These are phyloP conservation scores for Gypsophila paniculata DNA, from an alignment of 179 eudicot species.

Conservation along the genomic window DNA sequence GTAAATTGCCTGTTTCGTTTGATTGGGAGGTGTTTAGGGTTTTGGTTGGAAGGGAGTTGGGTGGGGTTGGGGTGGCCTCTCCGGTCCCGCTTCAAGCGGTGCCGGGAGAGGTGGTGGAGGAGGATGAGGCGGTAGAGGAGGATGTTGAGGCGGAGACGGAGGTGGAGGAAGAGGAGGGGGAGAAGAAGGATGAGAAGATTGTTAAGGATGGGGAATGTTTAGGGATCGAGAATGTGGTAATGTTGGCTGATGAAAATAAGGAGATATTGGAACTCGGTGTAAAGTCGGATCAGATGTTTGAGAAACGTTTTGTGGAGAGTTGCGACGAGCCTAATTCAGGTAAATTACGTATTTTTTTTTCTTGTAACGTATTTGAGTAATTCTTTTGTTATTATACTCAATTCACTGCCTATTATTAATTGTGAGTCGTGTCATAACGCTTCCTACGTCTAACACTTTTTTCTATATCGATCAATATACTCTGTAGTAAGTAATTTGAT, in stretches of 20 bases:
- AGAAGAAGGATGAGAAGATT: too few species aligned
- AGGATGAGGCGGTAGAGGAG: not conserved
- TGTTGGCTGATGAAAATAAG: constrained; percentile 3
- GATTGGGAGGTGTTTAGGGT: constrained; percentile 48
- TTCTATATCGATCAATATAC: too few species aligned
- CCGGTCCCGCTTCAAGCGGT: constrained; percentile 39
- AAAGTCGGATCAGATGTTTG: constrained; percentile 21
- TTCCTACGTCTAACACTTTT: too few species aligned
- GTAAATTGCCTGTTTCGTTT: constrained; percentile 43
- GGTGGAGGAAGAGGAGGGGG: not conserved
- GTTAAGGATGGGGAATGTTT: too few species aligned
- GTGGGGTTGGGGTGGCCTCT: constrained; percentile 26
- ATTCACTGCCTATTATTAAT: too few species aligned
- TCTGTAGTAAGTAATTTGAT: too few species aligned
- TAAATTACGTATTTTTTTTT: constrained; percentile 6
- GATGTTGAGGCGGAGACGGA: not conserved
- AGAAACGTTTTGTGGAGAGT: constrained; percentile 20
- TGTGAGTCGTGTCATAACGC: too few species aligned
- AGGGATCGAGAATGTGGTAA: constrained; percentile 3
- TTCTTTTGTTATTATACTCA: too few species aligned
- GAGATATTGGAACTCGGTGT: constrained; percentile 6
- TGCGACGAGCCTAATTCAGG: constrained; percentile 45
- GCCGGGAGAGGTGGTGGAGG: not conserved
- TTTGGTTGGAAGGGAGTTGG: constrained; percentile 32
- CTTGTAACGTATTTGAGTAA: not conserved